Base-by-base conservation (phyloP, 2,329 filamentous ascomycete species). In the Trichoderma lentiforme region DNA sequence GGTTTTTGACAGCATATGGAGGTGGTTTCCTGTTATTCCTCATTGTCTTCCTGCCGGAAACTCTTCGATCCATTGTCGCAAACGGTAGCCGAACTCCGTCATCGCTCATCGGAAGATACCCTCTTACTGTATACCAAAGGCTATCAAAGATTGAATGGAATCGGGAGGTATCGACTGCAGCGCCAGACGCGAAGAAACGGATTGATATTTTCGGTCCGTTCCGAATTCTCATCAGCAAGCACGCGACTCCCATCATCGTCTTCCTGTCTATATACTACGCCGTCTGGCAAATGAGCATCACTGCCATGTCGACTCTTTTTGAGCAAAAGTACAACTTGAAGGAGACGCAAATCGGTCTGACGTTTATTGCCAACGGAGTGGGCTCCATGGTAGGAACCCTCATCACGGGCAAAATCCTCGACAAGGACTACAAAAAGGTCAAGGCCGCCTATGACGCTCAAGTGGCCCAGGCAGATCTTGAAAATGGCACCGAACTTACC, bases 401-500 rank as follows among this genome's bases (percentile, higher is more conserved):
- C 15, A 76, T 83, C 5, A 82, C 82, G 3, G 90, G 91, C 1
- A 84, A 84, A 4, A 74, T 89, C 1, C 85, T 93, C 32, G 91
- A 93, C 79, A 86, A 86, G 81, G 93, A 92, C 78, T 94, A 90
- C 78, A 84, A 86, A 1, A 87, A 90, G 1, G 85, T 91, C 72
- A 90, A 90, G 11, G 78, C 80, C 8, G 82, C 80, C 4, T 34
- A 75, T 14, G 74, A 76, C 4, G 4, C 57, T 26, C 58, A 12
- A 39, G 9, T 3, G 0, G 82, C 86, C 0, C 84, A 84, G 60
- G 85, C 88, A 21, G 83, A 85, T 0, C 78, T 86, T 0, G 78
- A 88, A 47, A 60, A 61, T 4, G 56, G 66, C 0, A 87, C 86
- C 8, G 80, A 91, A 6, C 76, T 83, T 0, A 84, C 90, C 66